phyloP scores from a whole-genome alignment of 2,329 filamentous ascomycete genomes.

The Colletotrichum lupini region DNA sequence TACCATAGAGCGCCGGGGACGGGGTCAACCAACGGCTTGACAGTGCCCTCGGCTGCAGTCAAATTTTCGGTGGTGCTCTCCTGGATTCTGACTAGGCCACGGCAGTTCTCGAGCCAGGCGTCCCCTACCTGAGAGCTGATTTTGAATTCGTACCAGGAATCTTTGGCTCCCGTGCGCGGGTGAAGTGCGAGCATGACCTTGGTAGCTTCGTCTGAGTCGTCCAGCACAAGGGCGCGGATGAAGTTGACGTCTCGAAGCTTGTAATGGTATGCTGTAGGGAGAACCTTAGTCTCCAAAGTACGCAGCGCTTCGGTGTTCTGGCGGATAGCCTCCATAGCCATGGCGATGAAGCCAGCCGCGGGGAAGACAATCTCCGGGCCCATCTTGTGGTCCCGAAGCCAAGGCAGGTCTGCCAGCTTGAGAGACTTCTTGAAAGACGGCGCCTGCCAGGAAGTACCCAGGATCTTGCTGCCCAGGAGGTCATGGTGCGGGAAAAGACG shows the following conservation, averaged over 20 bases:
- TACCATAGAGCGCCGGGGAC: neutral
- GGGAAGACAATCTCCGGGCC: slow-evolving; percentile 53
- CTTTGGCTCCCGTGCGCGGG: neutral
- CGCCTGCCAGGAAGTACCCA: neutral
- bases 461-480: slow-evolving; percentile 24
- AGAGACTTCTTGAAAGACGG: slow-evolving; percentile 16
- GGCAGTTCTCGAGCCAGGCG: slow-evolving; percentile 6
- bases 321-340: slow-evolving; percentile 24
- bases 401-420: slow-evolving; percentile 41
- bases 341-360: slow-evolving; percentile 8
- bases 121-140: neutral
- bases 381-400: slow-evolving; percentile 54
- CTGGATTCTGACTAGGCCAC: neutral
- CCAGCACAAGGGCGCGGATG: neutral
- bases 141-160: slow-evolving; percentile 17
- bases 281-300: neutral
- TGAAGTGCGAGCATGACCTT: neutral
- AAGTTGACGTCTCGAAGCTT: slow-evolving; percentile 4
- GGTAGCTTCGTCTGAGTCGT: neutral
- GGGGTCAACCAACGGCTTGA: neutral
- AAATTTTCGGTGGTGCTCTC: neutral
- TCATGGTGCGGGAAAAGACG: slow-evolving; percentile 9
- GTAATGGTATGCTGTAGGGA: neutral
- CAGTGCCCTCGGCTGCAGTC: neutral
- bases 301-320: neutral